Evolutionary conservation across 208 protist genomes (phyloP).

Genomic region (Endotrypanum monterogeii): DNA sequence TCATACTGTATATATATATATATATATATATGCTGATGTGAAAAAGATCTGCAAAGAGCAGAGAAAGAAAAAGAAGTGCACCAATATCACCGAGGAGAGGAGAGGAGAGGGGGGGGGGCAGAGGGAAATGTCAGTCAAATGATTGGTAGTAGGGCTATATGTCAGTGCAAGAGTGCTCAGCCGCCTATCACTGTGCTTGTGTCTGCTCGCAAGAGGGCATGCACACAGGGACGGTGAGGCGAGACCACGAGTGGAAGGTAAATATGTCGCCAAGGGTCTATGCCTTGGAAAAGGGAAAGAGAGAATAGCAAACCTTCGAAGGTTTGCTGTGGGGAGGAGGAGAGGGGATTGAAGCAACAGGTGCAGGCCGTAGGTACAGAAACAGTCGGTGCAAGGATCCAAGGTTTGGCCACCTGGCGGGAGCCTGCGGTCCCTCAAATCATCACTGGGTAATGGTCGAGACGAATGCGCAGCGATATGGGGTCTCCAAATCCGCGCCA

Average conservation of each 20-base stretch:
- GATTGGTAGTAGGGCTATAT: background rate
- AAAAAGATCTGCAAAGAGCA: background rate
- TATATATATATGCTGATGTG: background rate
- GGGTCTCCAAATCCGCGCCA: no score
- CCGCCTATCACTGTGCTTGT: background rate
- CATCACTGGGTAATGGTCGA: background rate
- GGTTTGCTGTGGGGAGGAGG: no score
- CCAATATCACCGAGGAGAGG: background rate
- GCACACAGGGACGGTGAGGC: no score
- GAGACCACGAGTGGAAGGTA: background rate
- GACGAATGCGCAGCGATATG: no score
- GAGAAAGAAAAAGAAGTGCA: background rate
- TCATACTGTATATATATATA: constrained; percentile 17
- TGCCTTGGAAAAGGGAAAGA: background rate
- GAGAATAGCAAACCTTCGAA: background rate
- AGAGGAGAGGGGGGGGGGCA: background rate
- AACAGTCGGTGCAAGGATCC: background rate
- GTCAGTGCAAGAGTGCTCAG: background rate
- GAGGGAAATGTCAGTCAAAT: background rate
- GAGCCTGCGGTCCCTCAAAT: background rate
- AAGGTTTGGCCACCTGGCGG: background rate
- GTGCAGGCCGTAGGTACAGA: background rate
- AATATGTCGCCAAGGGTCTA: background rate
- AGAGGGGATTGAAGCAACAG: background rate
- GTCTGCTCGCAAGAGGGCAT: background rate